Conservation (phyloP, 192 early-diverging fungal species). For the Backusella circina region DNA sequence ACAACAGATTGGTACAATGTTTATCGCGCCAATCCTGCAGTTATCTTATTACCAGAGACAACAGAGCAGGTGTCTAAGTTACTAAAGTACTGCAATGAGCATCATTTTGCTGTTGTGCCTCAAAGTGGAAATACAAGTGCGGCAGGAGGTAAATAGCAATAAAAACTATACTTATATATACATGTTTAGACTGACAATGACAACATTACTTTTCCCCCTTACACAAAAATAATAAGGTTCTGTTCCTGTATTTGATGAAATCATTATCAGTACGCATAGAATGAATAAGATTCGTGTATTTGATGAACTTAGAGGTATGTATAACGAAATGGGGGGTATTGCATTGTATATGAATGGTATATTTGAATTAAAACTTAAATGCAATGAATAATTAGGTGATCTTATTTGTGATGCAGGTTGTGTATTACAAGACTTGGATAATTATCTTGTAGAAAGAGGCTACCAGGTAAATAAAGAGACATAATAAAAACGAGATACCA, state of each 20-base stretch:
- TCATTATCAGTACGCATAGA: constrained; percentile 74
- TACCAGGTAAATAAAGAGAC: constrained; percentile 59
- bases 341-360: not conserved
- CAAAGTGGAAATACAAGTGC: constrained; percentile 98
- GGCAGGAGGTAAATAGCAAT: constrained; percentile 73
- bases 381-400: constrained; percentile 36
- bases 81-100: constrained; percentile 79
- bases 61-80: constrained; percentile 81
- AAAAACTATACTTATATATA: too few relatives aligned
- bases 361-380: constrained; percentile 8
- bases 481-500: not conserved
- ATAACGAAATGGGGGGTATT: constrained; percentile 31
- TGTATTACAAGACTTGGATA: constrained; percentile 85
- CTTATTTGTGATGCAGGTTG: constrained; percentile 59
- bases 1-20: constrained; percentile 91
- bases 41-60: constrained; percentile 70
- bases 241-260: constrained; percentile 94
- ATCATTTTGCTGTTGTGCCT: constrained; percentile 87
- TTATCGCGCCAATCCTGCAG: constrained; percentile 72
- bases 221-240: constrained; percentile 47
- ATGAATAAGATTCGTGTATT: constrained; percentile 75
- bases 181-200: not conserved
- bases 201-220: constrained; percentile 13
- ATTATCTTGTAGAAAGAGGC: constrained; percentile 73
- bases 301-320: constrained; percentile 69